Evolutionary conservation across 2,329 filamentous ascomycete species (phyloP).

Genomic region (Trichoderma asperellum): DNA sequence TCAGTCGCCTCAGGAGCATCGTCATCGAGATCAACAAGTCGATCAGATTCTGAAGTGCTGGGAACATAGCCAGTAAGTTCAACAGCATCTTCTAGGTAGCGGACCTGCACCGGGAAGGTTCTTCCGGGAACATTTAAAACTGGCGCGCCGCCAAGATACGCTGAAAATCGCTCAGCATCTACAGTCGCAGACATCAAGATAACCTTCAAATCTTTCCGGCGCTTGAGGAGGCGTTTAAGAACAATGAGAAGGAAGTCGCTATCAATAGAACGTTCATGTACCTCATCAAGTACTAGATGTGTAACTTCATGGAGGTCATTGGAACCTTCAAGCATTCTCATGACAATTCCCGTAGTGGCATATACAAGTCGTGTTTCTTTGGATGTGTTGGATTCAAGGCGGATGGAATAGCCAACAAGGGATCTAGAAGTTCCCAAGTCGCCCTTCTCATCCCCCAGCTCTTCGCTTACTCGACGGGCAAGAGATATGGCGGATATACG

Average conservation of each 20-base stretch:
- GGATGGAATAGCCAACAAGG: conserved; percentile 91
- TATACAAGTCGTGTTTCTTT: conserved; percentile 84
- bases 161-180: conserved; percentile 87
- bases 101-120: conserved; percentile 88
- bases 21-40: conserved; percentile 66
- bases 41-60: conserved; percentile 51
- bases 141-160: conserved; percentile 82
- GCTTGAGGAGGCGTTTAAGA: conserved; percentile 76
- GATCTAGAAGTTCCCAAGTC: conserved; percentile 84
- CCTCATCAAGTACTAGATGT: conserved; percentile 94
- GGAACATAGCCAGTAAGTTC: conserved; percentile 78
- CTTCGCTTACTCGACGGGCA: conserved; percentile 89
- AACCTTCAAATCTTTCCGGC: conserved; percentile 83
- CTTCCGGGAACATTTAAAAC: conserved; percentile 89
- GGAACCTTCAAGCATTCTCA: conserved; percentile 92
- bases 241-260: conserved; percentile 96
- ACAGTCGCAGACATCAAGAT: conserved; percentile 98
- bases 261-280: conserved; percentile 94
- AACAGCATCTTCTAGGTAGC: conserved; percentile 89
- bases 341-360: conserved; percentile 90
- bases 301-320: conserved; percentile 87
- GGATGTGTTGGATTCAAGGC: conserved; percentile 84
- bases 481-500: conserved; percentile 96
- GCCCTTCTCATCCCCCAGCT: conserved; percentile 81
- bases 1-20: conserved; percentile 55